Evolutionary conservation across 2,329 filamentous ascomycete species (phyloP).

Genomic region (Cladosporium oxysporum): DNA sequence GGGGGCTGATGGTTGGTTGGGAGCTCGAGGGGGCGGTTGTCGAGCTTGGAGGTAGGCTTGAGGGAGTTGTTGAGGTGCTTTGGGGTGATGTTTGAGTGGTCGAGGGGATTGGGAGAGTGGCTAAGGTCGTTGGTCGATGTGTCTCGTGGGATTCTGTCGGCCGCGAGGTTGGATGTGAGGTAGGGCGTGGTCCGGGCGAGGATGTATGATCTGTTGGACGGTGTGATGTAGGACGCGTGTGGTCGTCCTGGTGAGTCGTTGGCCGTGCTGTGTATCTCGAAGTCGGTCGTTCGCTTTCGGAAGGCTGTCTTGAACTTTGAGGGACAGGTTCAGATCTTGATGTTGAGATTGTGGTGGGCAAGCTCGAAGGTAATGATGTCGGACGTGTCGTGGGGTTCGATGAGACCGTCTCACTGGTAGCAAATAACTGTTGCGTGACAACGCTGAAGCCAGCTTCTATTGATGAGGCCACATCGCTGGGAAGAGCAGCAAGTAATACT

Average conservation of each 20-base stretch:
- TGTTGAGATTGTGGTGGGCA: background rate
- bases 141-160: background rate
- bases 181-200: background rate
- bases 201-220: background rate
- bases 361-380: background rate
- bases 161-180: constrained; percentile 8
- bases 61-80: background rate
- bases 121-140: constrained; percentile 1
- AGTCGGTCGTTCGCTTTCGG: background rate
- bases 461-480: constrained; percentile 22
- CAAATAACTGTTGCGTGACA: constrained; percentile 15
- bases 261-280: constrained; percentile 1
- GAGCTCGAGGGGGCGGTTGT: constrained; percentile 1
- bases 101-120: constrained; percentile 4
- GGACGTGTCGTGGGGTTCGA: background rate
- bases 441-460: constrained; percentile 20
- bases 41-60: constrained; percentile 4
- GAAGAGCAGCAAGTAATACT: constrained; percentile 23
- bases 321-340: background rate
- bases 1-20: constrained; percentile 5
- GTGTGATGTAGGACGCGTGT: background rate
- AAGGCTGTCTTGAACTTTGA: background rate
- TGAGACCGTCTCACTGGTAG: background rate
- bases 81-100: background rate
- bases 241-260: background rate